Evolutionary conservation across 2,329 filamentous ascomycete species (phyloP), one percentile per base, ranked within the genome.

Genomic region (Byssoonygena ceratinophila): DNA sequence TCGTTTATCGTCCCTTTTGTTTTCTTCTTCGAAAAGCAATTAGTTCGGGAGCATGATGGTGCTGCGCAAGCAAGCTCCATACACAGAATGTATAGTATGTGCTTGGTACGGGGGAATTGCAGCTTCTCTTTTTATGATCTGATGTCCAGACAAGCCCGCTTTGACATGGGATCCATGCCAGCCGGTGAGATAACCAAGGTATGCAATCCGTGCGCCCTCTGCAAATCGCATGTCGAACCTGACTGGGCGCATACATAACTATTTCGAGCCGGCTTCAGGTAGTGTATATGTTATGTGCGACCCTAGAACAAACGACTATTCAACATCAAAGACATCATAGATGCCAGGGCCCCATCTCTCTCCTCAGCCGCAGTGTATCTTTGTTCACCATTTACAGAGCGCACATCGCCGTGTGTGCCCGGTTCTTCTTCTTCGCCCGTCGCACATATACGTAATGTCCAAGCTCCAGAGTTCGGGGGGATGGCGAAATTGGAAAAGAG

Each of bases 241-340:
- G 43, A 12, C n/a, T n/a, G n/a, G n/a, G n/a, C n/a, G n/a, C n/a
- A n/a, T n/a, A n/a, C 14, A 16, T 23, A 46, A 32, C 43, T 20
- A 20, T 46, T 18, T 18, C 16, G 29, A 32, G 43, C 27, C 5
- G 27, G n/a, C n/a, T n/a, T n/a, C n/a, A n/a, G n/a, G n/a, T n/a
- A n/a, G n/a, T n/a, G n/a, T n/a, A n/a, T n/a, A n/a, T n/a, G n/a
- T n/a, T n/a, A n/a, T n/a, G n/a, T n/a, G n/a, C n/a, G n/a, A n/a
- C n/a, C 25, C 25, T 20, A 31, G 16, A 20, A 46, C 22, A 32
- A 20, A 32, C 25, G 22, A 20, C 22, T 41, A 4, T 41, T 41
- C 39, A 41, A 36, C 12, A 41, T 41, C 39, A 41, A 44, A 46
- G 44, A 46, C 44, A 46, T 46, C 44, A 46, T 46, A 34, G 22